Evolutionary conservation across 768 basidiomycete genomes (phyloP), one percentile per base, ranked within the genome.

Genomic region (Naganishia vishniacii): DNA sequence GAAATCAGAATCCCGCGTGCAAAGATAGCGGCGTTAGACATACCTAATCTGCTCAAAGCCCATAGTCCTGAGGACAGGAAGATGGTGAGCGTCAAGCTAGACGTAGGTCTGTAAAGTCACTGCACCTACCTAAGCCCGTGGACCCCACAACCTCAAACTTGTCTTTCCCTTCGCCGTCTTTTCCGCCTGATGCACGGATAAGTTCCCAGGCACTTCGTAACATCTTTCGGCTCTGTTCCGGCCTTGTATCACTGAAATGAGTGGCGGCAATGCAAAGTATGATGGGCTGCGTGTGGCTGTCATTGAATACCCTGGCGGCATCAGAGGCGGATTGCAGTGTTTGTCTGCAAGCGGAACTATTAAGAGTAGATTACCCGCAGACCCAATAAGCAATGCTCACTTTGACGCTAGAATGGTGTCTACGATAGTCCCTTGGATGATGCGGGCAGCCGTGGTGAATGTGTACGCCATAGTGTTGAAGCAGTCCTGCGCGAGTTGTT

Each of bases 241-340:
- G 53, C 25, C 45, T 58, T 28, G 63, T 64, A 28, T 64, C 63
- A 6, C 51, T 34, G 46, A 56, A 64, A 28, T 64, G 63, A 0
- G 51, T 58, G 20, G 56, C 53, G n/a, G 63, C 63, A 13, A 64
- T 46, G 28, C 41, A 53, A 31, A 64, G 63, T n/a, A 46, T 47
- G n/a, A 64, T 37, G 15, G 53, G 41, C 23, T 53, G 51, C 11
- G 44, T 23, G 23, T 58, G 63, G 48, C 51, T 64, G 53, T 64
- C 53, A 28, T 59, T 59, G 31, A 44, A 29, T 11, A 44, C 37
- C 11, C 53, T 64, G 13, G 63, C 44, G 7, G 53, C 34, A n/a
- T 58, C 44, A 29, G 53, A 37, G 25, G 51, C 56, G 2, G 29
- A 12, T 18, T 53, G 49, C 29, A 64, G 51, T 12, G 46, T 41